A percentile compares a stretch with the other conserved stretches of the same genome.
These are phyloP conservation scores for Penicillium sp. DNA, from an alignment of 2,329 filamentous ascomycete genomes.

Conservation along the genomic window DNA sequence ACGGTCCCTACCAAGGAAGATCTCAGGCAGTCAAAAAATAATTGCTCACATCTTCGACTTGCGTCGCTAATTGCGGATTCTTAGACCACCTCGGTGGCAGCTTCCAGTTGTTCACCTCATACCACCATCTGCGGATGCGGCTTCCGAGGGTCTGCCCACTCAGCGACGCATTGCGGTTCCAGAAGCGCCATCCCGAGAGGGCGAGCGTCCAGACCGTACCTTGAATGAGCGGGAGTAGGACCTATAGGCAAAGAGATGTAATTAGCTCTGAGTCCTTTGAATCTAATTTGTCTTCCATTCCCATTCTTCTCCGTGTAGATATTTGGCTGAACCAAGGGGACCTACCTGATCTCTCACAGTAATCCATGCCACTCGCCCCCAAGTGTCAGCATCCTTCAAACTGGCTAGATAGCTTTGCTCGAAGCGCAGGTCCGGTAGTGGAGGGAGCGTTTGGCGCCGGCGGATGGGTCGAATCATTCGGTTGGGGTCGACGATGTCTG, in stretches of 20 bases:
- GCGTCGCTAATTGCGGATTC: constrained; percentile 35
- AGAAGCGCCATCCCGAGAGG: constrained; percentile 82
- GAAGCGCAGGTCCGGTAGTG: constrained; percentile 78
- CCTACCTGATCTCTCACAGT: constrained; percentile 82
- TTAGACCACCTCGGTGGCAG: constrained; percentile 52
- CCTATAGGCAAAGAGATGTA: constrained; percentile 47
- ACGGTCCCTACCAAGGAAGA: constrained; percentile 9
- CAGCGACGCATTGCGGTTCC: constrained; percentile 76
- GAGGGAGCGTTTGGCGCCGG: constrained; percentile 59
- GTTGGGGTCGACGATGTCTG: constrained; percentile 46
- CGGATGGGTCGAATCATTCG: constrained; percentile 36
- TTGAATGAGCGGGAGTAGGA: constrained; percentile 82
- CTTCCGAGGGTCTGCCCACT: constrained; percentile 75
- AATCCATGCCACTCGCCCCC: constrained; percentile 76
- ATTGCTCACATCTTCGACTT: constrained; percentile 46
- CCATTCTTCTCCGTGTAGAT: neutral
- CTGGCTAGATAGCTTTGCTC: constrained; percentile 97
- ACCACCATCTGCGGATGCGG: constrained; percentile 87
- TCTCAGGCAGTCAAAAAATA: neutral
- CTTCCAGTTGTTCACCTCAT: constrained; percentile 86
- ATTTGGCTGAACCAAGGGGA: neutral
- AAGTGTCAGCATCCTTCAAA: constrained; percentile 73
- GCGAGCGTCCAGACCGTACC: constrained; percentile 85
- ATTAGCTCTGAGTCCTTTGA: neutral
- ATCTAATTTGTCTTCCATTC: constrained; percentile 1